phyloP scores from a whole-genome alignment of 2,329 filamentous ascomycete species.

The Aspergillus proliferans region DNA sequence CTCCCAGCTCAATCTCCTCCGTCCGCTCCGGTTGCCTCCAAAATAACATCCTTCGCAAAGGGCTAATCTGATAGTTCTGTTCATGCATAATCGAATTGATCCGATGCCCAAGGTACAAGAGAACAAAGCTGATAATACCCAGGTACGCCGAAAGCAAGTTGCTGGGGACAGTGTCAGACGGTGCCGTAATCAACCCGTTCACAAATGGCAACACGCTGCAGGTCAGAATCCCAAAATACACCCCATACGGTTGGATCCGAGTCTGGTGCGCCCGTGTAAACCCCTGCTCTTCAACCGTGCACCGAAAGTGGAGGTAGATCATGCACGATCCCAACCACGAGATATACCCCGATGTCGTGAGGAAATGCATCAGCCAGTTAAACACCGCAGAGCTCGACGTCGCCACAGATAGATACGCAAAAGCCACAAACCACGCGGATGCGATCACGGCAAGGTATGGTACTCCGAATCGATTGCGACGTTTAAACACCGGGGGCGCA shows the following conservation, averaged over 20 bases:
- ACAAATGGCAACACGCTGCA: slow-evolving; percentile 58
- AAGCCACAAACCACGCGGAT: slow-evolving; percentile 52
- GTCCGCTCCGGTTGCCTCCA: neutral
- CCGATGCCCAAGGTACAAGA: slow-evolving; percentile 48
- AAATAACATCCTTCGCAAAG: neutral
- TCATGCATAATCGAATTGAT: slow-evolving; percentile 11
- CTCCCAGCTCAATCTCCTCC: too few species aligned
- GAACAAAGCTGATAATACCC: slow-evolving; percentile 55
- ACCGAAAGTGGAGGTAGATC: slow-evolving; percentile 52
- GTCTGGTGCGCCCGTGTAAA: slow-evolving; percentile 47
- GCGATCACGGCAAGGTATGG: slow-evolving; percentile 55
- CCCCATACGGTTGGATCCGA: slow-evolving; percentile 56
- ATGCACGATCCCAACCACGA: slow-evolving; percentile 60
- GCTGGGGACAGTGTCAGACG: slow-evolving; percentile 51
- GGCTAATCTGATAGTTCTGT: neutral
- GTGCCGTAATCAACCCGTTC: slow-evolving; percentile 67
- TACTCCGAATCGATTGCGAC: slow-evolving; percentile 55
- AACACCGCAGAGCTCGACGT: slow-evolving; percentile 55
- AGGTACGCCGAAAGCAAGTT: slow-evolving; percentile 60
- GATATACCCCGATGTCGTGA: slow-evolving; percentile 61
- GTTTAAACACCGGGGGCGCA: slow-evolving; percentile 53
- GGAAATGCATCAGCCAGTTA: slow-evolving; percentile 65
- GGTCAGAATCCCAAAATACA: slow-evolving; percentile 52
- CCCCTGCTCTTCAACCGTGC: slow-evolving; percentile 35
- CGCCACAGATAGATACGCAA: slow-evolving; percentile 64